phyloP scores from a whole-genome alignment of 1,139 yeast genomes.

The Yamadazyma trypodendri region DNA sequence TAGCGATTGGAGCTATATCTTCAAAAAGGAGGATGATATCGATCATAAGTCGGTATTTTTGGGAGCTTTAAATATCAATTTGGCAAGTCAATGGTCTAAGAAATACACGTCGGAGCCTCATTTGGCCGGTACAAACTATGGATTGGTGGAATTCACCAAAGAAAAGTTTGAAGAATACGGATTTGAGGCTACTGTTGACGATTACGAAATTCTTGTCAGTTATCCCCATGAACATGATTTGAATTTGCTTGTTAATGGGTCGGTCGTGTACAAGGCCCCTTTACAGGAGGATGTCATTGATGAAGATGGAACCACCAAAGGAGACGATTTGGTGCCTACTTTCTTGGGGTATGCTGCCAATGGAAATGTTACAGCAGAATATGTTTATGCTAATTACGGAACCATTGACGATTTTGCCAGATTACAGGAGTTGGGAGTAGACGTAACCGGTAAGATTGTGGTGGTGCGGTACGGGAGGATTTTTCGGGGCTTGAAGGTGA shows the following conservation, averaged over 20 bases:
- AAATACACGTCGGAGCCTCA: conserved; percentile 63
- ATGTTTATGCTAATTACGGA: conserved; percentile 46
- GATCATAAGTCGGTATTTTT: conserved; percentile 26
- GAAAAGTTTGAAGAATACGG: conserved; percentile 62
- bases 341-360: conserved; percentile 48
- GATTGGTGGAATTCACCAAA: conserved; percentile 65
- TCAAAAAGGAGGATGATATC: conserved; percentile 2
- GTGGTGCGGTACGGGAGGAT: conserved; percentile 41
- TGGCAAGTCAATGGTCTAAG: conserved; percentile 53
- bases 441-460: conserved; percentile 43
- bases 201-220: conserved; percentile 56
- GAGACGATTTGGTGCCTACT: conserved; percentile 44
- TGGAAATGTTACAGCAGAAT: conserved; percentile 47
- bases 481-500: conserved; percentile 47
- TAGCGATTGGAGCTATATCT: background rate
- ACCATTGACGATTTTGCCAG: conserved; percentile 34
- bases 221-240: conserved; percentile 51
- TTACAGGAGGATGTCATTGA: conserved; percentile 68
- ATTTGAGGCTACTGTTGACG: conserved; percentile 50
- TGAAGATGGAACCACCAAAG: conserved; percentile 67
- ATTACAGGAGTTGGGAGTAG: conserved; percentile 33
- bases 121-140: conserved; percentile 68
- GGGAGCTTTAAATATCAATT: conserved; percentile 43
- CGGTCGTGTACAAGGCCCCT: conserved; percentile 56
- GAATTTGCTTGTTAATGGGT: conserved; percentile 31